phyloP scores from a whole-genome alignment of 768 basidiomycete genomes.

The Kwoniella dendrophila region DNA sequence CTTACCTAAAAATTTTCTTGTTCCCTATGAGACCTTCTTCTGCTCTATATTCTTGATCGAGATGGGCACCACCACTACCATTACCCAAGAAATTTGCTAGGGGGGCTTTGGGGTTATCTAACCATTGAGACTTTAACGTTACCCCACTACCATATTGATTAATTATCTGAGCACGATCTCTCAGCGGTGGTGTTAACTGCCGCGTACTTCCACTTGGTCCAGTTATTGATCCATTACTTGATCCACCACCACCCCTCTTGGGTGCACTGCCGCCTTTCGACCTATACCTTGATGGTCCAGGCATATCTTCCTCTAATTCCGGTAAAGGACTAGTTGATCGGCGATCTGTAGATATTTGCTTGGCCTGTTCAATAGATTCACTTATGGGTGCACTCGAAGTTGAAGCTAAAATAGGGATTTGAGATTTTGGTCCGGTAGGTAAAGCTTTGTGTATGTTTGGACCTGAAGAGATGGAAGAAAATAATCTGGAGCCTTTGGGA shows the following conservation, averaged over 20 bases:
- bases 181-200: constrained; percentile 24
- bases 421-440: constrained; percentile 32
- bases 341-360: neutral
- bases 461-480: constrained; percentile 30
- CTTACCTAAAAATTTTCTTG: constrained; percentile 60
- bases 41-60: constrained; percentile 39
- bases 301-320: constrained; percentile 25
- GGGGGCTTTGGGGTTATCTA: constrained; percentile 63
- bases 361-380: neutral
- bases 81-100: constrained; percentile 59
- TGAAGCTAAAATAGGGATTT: neutral
- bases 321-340: neutral
- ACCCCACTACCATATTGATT: constrained; percentile 27
- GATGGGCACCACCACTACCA: constrained; percentile 35
- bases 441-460: constrained; percentile 23
- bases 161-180: constrained; percentile 35
- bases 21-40: constrained; percentile 52
- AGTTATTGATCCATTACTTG: neutral
- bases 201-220: neutral
- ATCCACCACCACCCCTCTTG: neutral
- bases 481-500: constrained; percentile 10
- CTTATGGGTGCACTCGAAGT: neutral
- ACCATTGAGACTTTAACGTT: constrained; percentile 48
- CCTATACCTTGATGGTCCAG: constrained; percentile 16
- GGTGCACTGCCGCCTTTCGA: constrained; percentile 6